phyloP scores from a whole-genome alignment of 1,284 basidiomycete species.

The Coniferiporia sulphurascens region DNA sequence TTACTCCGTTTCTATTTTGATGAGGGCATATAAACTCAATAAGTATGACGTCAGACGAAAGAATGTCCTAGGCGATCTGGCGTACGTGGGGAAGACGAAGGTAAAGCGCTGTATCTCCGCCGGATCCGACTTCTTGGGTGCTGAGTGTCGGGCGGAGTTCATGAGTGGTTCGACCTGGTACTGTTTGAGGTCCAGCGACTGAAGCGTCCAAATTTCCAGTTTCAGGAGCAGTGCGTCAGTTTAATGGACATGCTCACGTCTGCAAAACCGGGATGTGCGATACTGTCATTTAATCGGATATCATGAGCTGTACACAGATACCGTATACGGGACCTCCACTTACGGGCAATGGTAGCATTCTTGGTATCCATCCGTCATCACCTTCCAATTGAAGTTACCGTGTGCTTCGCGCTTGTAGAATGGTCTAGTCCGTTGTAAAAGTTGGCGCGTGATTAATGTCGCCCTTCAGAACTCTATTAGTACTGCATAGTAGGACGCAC shows the following conservation, averaged over 20 bases:
- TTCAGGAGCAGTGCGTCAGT: neutral
- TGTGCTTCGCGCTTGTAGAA: constrained; percentile 3
- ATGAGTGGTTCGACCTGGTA: constrained; percentile 23
- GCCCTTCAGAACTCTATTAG: neutral
- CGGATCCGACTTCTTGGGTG: constrained; percentile 14
- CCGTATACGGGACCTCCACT: neutral
- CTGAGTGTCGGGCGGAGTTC: constrained; percentile 22
- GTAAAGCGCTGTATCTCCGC: constrained; percentile 20
- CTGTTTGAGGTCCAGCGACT: constrained; percentile 22
- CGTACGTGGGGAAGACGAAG: constrained; percentile 23
- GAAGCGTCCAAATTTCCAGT: neutral
- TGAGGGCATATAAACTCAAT: neutral
- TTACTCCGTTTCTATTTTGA: constrained; percentile 16
- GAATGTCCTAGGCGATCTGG: neutral
- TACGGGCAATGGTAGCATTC: constrained; percentile 25
- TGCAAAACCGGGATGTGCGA: constrained; percentile 26
- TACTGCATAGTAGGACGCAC: neutral
- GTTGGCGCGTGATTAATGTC: neutral
- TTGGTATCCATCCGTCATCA: constrained; percentile 27
- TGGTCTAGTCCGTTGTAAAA: constrained; percentile 1
- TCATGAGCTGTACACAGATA: neutral
- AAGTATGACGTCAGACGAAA: neutral
- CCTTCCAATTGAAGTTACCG: constrained; percentile 22
- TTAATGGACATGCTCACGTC: neutral
- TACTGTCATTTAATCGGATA: neutral